These are phyloP conservation scores for Colletotrichum lentis DNA, from an alignment of 2,329 filamentous ascomycete genomes.

Conservation along the genomic window DNA sequence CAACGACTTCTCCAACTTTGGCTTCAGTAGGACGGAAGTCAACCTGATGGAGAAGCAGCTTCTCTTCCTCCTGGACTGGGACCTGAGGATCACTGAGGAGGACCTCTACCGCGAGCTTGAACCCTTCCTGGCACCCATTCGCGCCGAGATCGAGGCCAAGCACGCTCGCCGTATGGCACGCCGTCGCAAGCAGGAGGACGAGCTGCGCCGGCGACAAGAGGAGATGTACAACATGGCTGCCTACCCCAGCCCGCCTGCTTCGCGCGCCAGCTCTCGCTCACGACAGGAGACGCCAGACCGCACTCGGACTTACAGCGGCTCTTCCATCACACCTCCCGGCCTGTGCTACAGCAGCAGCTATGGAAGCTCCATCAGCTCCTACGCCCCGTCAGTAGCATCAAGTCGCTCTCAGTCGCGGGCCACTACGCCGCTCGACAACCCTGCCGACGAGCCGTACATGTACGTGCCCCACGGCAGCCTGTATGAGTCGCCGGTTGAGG, in stretches of 20 bases:
- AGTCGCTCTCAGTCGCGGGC: slow-evolving; percentile 55
- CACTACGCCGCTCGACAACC: slow-evolving; percentile 60
- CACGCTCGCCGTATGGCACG: slow-evolving; percentile 61
- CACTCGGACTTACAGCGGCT: slow-evolving; percentile 50
- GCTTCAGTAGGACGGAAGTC: slow-evolving; percentile 93
- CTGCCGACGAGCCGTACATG: slow-evolving; percentile 55
- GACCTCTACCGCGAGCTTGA: slow-evolving; percentile 90
- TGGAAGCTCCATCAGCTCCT: slow-evolving; percentile 53
- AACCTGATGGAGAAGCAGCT: slow-evolving; percentile 99
- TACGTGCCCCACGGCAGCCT: slow-evolving; percentile 52
- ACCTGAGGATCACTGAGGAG: slow-evolving; percentile 82
- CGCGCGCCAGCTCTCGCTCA: slow-evolving; percentile 53
- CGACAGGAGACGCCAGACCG: slow-evolving; percentile 53
- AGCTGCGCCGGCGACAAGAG: slow-evolving; percentile 49
- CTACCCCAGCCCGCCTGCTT: slow-evolving; percentile 58
- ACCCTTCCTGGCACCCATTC: slow-evolving; percentile 86
- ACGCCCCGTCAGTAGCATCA: slow-evolving; percentile 57
- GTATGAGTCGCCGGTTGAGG: slow-evolving; percentile 60
- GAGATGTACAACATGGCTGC: slow-evolving; percentile 46
- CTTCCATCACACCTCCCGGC: slow-evolving; percentile 54
- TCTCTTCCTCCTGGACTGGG: slow-evolving; percentile 93
- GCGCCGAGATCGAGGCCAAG: slow-evolving; percentile 63
- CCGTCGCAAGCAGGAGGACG: slow-evolving; percentile 56
- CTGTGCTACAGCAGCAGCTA: slow-evolving; percentile 56
- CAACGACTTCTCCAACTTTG: slow-evolving; percentile 72